Percentiles rank a stretch among this genome's conserved stretches.
phyloP scores from a whole-genome alignment of 805 yeast species.

The Saccharomycopsis fermentans region DNA sequence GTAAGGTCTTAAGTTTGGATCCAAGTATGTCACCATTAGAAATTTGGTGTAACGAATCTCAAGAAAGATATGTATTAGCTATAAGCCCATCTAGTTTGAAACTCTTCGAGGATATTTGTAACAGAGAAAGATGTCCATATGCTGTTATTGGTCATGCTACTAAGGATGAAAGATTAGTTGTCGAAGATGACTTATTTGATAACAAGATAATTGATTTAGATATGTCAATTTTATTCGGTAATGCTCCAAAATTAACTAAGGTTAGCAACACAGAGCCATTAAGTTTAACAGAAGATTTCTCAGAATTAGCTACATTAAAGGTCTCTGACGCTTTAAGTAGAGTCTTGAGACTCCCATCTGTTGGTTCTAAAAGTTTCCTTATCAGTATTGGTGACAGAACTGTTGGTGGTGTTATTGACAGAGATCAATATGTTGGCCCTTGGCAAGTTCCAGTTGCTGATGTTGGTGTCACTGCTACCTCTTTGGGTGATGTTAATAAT shows the following conservation, averaged over 20 bases:
- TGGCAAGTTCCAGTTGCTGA: constrained; percentile 99
- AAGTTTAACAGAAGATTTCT: constrained; percentile 32
- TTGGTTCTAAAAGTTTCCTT: constrained; percentile 88
- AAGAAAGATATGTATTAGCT: constrained; percentile 94
- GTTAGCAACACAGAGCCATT: constrained; percentile 54
- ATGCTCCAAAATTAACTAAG: constrained; percentile 92
- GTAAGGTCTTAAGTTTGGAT: constrained; percentile 83
- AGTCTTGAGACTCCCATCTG: constrained; percentile 83
- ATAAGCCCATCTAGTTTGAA: constrained; percentile 71
- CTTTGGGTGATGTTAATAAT: constrained; percentile 63
- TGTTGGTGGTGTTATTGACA: constrained; percentile 92
- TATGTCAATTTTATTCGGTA: constrained; percentile 90
- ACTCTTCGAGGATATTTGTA: constrained; percentile 67
- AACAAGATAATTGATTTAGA: constrained; percentile 90
- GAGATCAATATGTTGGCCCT: constrained; percentile 98
- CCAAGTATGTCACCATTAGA: constrained; percentile 99
- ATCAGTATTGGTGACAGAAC: constrained; percentile 98
- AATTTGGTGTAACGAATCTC: constrained; percentile 99
- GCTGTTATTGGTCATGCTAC: constrained; percentile 96
- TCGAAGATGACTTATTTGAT: constrained; percentile 69
- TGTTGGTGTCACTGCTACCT: constrained; percentile 91
- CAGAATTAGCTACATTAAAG: constrained; percentile 23
- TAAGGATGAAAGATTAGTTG: constrained; percentile 67
- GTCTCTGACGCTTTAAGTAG: constrained; percentile 59
- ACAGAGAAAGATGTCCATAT: constrained; percentile 91